Conservation (phyloP, 2,329 filamentous ascomycete species). For the Kalaharituber pfeilii region DNA sequence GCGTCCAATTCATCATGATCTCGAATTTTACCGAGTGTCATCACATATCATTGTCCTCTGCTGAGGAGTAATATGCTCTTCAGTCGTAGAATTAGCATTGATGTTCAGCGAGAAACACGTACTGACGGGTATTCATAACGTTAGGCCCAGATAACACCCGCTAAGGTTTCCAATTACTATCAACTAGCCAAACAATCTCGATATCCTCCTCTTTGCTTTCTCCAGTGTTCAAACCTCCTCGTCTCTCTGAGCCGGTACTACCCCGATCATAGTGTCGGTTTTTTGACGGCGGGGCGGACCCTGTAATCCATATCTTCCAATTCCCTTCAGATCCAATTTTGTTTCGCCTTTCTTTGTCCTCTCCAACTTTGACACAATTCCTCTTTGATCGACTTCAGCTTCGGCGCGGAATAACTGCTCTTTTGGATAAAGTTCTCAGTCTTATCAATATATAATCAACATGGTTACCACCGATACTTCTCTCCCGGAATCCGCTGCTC, state of each 20-base stretch:
- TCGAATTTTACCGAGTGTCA: too few species aligned
- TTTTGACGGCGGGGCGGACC: constrained; percentile 40
- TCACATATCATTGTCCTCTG: too few species aligned
- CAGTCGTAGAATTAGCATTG: too few species aligned
- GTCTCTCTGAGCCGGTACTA: constrained; percentile 77
- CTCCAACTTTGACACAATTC: constrained; percentile 41
- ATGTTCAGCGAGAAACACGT: too few species aligned
- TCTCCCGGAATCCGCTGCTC: constrained; percentile 62
- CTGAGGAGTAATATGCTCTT: too few species aligned
- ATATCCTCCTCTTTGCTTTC: constrained; percentile 10
- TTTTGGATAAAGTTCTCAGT: constrained; percentile 58
- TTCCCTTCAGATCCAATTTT: constrained; percentile 61
- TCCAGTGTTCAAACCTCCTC: constrained; percentile 44
- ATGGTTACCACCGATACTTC: constrained; percentile 76
- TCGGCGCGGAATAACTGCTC: too few species aligned
- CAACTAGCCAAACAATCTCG: constrained; percentile 16
- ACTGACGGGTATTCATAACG: too few species aligned
- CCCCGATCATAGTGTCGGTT: constrained; percentile 51
- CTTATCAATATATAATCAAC: constrained; percentile 32
- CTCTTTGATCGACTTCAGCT: constrained; percentile 57
- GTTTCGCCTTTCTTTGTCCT: constrained; percentile 48
- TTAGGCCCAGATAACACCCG: constrained; percentile 47
- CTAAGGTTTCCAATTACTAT: constrained; percentile 14
- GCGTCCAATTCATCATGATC: too few species aligned
- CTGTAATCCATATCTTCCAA: constrained; percentile 41